phyloP scores from a whole-genome alignment of 495 filamentous ascomycete genomes.

The Durotheca rogersii region DNA sequence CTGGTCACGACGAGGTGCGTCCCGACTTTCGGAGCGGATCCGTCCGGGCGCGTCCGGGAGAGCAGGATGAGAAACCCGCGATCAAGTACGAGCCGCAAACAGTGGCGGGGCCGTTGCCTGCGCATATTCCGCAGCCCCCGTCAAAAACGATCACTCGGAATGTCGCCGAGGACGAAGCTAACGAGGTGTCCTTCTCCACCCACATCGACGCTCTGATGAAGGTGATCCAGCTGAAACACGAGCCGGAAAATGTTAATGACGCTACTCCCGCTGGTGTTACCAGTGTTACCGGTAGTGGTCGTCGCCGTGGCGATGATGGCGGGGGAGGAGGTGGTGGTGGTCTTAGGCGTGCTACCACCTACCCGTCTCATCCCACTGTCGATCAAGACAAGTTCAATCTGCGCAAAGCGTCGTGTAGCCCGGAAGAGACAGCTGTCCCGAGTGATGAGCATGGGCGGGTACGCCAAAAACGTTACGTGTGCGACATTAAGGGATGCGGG shows the following conservation, averaged over 20 bases:
- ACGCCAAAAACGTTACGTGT: slow-evolving; percentile 68
- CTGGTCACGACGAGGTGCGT: slow-evolving; percentile 5
- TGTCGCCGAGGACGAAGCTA: slow-evolving; percentile 21
- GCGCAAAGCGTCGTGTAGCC: slow-evolving; percentile 21
- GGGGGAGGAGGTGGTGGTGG: no score
- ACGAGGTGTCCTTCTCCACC: slow-evolving; percentile 67
- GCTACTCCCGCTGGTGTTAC: no score
- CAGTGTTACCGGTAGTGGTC: no score
- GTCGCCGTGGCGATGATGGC: no score
- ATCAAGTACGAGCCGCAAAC: slow-evolving; percentile 43
- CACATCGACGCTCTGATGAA: slow-evolving; percentile 91
- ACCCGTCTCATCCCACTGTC: slow-evolving; percentile 23
- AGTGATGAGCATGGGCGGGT: neutral
- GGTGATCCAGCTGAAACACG: slow-evolving; percentile 74
- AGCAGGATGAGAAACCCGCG: slow-evolving; percentile 10
- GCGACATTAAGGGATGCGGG: slow-evolving; percentile 70
- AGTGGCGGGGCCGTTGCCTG: slow-evolving; percentile 11
- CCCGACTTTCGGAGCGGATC: slow-evolving; percentile 14
- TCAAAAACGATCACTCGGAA: slow-evolving; percentile 34
- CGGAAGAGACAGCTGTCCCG: neutral
- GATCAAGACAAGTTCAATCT: slow-evolving; percentile 27
- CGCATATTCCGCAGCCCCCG: slow-evolving; percentile 6
- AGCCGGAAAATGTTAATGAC: slow-evolving; percentile 30
- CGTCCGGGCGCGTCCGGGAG: slow-evolving; percentile 14
- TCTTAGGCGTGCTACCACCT: slow-evolving; percentile 12